These are phyloP conservation scores for Flaveria sonorensis DNA, from an alignment of 129 eudicot species.

Conservation along the genomic window DNA sequence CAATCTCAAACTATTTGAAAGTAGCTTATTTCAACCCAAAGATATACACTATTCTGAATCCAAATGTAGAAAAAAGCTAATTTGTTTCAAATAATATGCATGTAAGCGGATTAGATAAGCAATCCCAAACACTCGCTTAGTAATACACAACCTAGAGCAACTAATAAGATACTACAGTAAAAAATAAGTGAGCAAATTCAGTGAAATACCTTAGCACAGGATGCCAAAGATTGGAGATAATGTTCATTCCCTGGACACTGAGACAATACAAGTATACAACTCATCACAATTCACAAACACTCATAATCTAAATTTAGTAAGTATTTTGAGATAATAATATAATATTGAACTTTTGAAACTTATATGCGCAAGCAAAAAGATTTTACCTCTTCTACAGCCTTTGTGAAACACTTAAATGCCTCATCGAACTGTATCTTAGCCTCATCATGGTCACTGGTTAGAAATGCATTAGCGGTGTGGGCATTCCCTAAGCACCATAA, in stretches of 20 bases:
- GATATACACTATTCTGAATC: not conserved
- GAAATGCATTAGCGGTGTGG: constrained; percentile 52
- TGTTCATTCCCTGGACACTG: constrained; percentile 61
- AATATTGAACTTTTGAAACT: not conserved
- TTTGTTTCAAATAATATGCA: no score
- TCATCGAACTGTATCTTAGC: constrained; percentile 45
- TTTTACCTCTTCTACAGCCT: constrained; percentile 58
- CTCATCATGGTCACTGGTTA: constrained; percentile 45
- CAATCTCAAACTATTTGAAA: not conserved
- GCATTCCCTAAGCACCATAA: constrained; percentile 67
- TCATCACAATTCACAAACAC: constrained; percentile 11
- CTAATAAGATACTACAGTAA: constrained; percentile 3
- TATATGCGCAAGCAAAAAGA: constrained; percentile 12
- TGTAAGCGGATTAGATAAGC: no score
- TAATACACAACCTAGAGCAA: constrained; percentile 11
- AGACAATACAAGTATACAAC: constrained; percentile 28
- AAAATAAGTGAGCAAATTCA: not conserved
- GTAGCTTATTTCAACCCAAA: not conserved
- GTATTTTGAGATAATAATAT: not conserved
- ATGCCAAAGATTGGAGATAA: constrained; percentile 53
- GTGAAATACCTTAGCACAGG: constrained; percentile 47
- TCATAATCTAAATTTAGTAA: constrained; percentile 10
- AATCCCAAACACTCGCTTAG: not conserved
- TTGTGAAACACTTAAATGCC: constrained; percentile 47
- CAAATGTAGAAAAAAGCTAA: not conserved